Percentiles rank a stretch among this genome's conserved stretches.
Evolutionary conservation across 2,329 filamentous ascomycete species (phyloP).

Genomic region (Xylaria digitata): DNA sequence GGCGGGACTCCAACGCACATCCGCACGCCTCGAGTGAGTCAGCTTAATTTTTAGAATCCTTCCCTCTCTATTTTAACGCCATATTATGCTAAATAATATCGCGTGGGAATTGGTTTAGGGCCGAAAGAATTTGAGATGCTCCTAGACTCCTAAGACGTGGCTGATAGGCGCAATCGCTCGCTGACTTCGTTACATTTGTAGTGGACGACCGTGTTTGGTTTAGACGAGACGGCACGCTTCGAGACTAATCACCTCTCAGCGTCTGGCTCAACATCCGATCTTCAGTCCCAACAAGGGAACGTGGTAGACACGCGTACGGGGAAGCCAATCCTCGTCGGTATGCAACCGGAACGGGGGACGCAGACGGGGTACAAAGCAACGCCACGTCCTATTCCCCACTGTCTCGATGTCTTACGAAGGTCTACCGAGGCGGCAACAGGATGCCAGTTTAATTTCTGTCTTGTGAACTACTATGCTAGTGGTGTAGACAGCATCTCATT

Average conservation of each 20-base stretch:
- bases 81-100: neutral
- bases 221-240: conserved; percentile 73
- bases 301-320: conserved; percentile 59
- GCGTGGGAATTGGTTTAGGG: neutral
- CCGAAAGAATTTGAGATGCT: no score
- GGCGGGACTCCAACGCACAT: conserved; percentile 72
- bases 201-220: conserved; percentile 69
- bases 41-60: neutral
- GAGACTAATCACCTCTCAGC: neutral
- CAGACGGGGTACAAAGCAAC: conserved; percentile 36
- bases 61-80: neutral
- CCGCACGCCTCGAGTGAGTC: conserved; percentile 54
- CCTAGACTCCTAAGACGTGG: no score
- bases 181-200: conserved; percentile 9
- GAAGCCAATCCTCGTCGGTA: conserved; percentile 55
- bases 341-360: conserved; percentile 28
- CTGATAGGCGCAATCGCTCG: neutral
- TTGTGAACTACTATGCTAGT: conserved; percentile 86
- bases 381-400: conserved; percentile 77
- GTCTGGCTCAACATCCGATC: conserved; percentile 50
- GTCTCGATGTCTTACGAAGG: conserved; percentile 71
- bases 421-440: conserved; percentile 74
- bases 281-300: conserved; percentile 21
- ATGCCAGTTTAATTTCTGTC: conserved; percentile 79
- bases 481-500: conserved; percentile 82